A percentile compares a stretch with the other conserved stretches of the same genome.
Conservation (phyloP, 2,329 filamentous ascomycete genomes). For the Lachnum nothofagi region DNA sequence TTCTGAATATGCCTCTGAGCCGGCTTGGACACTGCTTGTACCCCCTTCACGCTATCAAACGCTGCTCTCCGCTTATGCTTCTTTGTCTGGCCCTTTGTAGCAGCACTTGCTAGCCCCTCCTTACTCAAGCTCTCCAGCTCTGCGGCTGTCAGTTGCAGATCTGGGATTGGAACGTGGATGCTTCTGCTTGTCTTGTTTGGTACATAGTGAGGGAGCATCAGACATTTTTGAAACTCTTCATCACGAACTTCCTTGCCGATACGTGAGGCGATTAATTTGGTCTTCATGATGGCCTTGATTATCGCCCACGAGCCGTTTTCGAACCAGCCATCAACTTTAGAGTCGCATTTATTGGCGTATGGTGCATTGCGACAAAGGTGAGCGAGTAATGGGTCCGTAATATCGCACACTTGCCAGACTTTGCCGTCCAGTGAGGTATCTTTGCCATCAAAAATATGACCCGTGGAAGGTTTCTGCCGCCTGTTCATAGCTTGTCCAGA, state of each 20-base stretch:
- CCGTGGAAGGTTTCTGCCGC: constrained; percentile 34
- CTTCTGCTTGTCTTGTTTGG: constrained; percentile 19
- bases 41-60: too few relatives aligned
- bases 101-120: neutral
- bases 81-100: too few relatives aligned
- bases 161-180: constrained; percentile 27
- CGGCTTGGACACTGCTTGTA: neutral
- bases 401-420: constrained; percentile 91
- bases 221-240: constrained; percentile 41
- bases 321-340: constrained; percentile 73
- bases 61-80: neutral
- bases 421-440: constrained; percentile 74
- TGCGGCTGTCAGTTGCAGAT: constrained; percentile 25
- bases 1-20: neutral
- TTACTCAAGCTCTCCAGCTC: constrained; percentile 19
- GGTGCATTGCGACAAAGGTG: constrained; percentile 60
- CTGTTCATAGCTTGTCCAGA: constrained; percentile 22
- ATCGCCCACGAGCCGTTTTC: constrained; percentile 77
- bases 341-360: constrained; percentile 54
- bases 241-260: constrained; percentile 49
- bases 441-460: constrained; percentile 79
- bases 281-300: constrained; percentile 79
- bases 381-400: constrained; percentile 71
- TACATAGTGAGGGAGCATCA: constrained; percentile 34
- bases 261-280: constrained; percentile 68